Base-by-base conservation (phyloP, 768 basidiomycete genomes). In the Suillus subaureus region DNA sequence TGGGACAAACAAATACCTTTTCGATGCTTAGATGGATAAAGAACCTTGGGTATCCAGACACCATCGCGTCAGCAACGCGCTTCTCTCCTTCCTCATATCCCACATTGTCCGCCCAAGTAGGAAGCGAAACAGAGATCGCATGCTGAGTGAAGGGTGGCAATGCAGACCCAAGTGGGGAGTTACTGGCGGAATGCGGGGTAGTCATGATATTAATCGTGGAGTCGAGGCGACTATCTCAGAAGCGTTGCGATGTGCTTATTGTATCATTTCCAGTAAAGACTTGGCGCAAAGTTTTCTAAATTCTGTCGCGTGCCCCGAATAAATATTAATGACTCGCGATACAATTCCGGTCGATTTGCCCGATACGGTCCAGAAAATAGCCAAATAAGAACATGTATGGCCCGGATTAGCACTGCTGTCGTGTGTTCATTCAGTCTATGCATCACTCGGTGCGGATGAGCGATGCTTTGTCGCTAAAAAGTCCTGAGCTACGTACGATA, bases 61-160 rank as follows among this genome's bases (percentile, higher is more conserved):
- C 86, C 96, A 97, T 94, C 7, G 78, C 80, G 64, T 91, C 85
- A 1, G 92, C 73, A 6, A 98, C 88, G 43, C 95, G 83, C 70
- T 90, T 86, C 11, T 92, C 89, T 21, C 94, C 94, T 71, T 94
- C 91, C 77, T 98, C 97, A 70, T 98, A 98, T 15, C 83, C 96
- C 23, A 98, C 87, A 70, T 91, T 93, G 76, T 98, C 96, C 39
- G 80, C 79, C 96, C 96, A 98, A 37, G 87, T 96, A 0, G 96
- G 96, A 1, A 98, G 83, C 9, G 94, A 96, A n/a, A 97, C 94
- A 3, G 94, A 96, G 68, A 97, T 93, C 15, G 96, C 96, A 71
- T 98, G 96, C 13, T 90, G 87, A 4, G 87, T 90, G 73, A 86
- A 82, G 2, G 89, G 85, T 21, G 90, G 90, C 2, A 91, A 82